phyloP scores from a whole-genome alignment of 148 eudicot species.

The Rhododendron vialii region DNA sequence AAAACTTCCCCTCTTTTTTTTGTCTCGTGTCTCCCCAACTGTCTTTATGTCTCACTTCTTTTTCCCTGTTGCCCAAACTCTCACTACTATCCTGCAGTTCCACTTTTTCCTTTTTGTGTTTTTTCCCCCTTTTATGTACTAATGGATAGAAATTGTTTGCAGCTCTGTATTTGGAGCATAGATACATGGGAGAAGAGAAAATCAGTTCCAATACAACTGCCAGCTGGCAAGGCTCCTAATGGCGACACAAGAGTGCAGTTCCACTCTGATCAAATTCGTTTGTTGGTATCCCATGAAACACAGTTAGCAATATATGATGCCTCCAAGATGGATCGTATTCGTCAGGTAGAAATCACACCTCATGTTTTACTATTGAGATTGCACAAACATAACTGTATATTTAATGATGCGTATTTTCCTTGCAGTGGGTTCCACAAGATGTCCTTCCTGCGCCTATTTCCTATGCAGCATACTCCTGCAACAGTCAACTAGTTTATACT shows the following conservation, averaged over 20 bases:
- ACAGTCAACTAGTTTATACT: conserved; percentile 69
- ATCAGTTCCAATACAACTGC: conserved; percentile 58
- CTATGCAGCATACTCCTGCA: conserved; percentile 78
- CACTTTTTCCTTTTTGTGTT: neutral
- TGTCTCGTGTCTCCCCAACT: neutral
- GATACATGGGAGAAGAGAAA: conserved; percentile 79
- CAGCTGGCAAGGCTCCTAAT: conserved; percentile 65
- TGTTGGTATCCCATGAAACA: conserved; percentile 83
- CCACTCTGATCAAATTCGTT: conserved; percentile 68
- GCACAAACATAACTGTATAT: neutral
- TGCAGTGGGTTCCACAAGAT: conserved; percentile 91
- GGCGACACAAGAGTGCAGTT: conserved; percentile 88
- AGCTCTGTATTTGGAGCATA: conserved; percentile 88
- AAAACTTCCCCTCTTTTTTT: neutral
- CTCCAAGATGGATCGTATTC: conserved; percentile 79
- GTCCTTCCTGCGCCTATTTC: conserved; percentile 64
- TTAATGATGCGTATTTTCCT: conserved; percentile 12
- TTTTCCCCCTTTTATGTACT: neutral
- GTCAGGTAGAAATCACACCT: conserved; percentile 39
- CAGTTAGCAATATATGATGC: conserved; percentile 85
- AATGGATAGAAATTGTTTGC: conserved; percentile 16
- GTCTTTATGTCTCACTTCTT: neutral
- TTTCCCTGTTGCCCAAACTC: neutral
- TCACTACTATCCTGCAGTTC: neutral
- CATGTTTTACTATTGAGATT: neutral